Base-by-base conservation (phyloP, 139 green algal species). In the Chlorokybus atmophyticus region DNA sequence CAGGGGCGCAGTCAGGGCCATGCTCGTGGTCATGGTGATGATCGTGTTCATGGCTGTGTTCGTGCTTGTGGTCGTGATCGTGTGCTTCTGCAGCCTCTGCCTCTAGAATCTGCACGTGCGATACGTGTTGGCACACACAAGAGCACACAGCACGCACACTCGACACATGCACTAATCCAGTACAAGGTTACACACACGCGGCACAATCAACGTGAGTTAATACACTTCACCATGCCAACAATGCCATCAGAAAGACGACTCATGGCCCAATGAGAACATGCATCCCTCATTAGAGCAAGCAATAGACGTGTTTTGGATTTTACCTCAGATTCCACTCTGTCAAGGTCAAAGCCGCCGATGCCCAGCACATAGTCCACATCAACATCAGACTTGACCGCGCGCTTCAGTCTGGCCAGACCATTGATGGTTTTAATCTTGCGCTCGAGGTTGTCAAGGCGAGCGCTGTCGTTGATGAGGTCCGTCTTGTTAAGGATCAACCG, bases 401-500 rank as follows among this genome's bases (percentile, higher is more conserved):
- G 61, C 52, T 60, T 57, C 32, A 90, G 71, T 7, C 47, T 48
- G 3, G 90, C 90, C 55, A 96, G 63, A 8, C 44, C 50, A 76
- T 97, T 97, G 71, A 97, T 90, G 31, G 30, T 42, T 44, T 65
- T 51, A 5, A 61, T 14, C 7, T 6, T 7, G n/a, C n/a, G 14
- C 7, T 23, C 35, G 14, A 14, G 35, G 35, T 10, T 10, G 35
- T 10, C 10, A 14, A 44, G 35, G 35, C 10, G 35, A 14, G 35
- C 35, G 35, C 10, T 10, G 35, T 10, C 10, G 35, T 14, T 21
- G 10, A 44, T 44, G 35, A 14, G 35, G 35, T 14, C 25, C 61
- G 93, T 82, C 70, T 96, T 97, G 82, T 97, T 97, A 10, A 97
- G 71, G 3, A 97, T 41, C 59, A 97, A 84, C 26, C 85, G 73